phyloP scores from a whole-genome alignment of 75 land plant genomes.

The Cunninghamia lanceolata region DNA sequence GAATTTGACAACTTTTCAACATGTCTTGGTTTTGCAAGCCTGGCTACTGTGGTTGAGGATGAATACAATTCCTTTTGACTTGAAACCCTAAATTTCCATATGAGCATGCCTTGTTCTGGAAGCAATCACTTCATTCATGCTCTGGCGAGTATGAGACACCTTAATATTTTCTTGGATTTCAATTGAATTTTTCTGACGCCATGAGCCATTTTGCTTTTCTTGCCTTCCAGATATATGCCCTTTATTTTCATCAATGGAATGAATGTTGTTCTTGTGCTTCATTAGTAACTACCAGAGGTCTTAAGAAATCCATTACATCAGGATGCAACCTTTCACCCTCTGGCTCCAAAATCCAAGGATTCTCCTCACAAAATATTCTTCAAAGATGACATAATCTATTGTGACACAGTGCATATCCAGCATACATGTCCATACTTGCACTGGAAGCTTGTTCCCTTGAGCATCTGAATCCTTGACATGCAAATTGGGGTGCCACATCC shows the following conservation, averaged over 20 bases:
- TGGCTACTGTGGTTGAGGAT: not conserved
- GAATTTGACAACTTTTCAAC: not conserved
- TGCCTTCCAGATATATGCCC: constrained; percentile 28
- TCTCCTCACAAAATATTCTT: no score
- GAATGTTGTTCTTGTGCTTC: constrained; percentile 7
- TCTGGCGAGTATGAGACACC: not conserved
- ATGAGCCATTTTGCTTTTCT: constrained; percentile 33
- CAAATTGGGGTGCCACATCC: no score
- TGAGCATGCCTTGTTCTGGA: not conserved
- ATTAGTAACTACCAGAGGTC: not conserved
- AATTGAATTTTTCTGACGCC: constrained; percentile 47
- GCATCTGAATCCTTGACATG: no score
- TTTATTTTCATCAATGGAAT: constrained; percentile 13
- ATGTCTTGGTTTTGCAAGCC: not conserved
- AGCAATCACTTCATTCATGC: not conserved
- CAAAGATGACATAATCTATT: no score
- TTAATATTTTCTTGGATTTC: constrained; percentile 9
- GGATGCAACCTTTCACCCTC: no score
- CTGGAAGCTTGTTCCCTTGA: no score
- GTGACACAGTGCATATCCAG: no score
- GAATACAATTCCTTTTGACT: constrained; percentile 3
- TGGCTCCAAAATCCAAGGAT: no score
- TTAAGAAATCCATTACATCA: no score
- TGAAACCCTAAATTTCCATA: not conserved
- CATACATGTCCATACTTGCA: no score